Conservation (phyloP, 441 rosid genomes). For the Monsonia emarginata region DNA sequence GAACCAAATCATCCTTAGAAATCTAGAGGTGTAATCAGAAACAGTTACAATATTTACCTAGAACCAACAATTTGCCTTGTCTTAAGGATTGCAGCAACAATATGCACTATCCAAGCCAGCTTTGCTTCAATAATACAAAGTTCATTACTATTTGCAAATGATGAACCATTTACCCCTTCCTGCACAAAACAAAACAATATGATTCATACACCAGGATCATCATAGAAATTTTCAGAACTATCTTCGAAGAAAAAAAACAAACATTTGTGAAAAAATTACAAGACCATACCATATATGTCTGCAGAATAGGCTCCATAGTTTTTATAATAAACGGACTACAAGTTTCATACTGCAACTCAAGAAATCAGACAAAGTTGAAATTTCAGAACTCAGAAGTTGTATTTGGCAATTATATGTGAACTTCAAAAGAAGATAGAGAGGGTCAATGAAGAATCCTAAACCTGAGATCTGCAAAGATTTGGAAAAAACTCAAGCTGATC, state of each 20-base stretch:
- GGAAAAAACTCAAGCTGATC: slow-evolving; percentile 99
- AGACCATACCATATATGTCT: slow-evolving; percentile 65
- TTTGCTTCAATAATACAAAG: slow-evolving; percentile 82
- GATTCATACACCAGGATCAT: background rate
- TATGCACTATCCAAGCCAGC: slow-evolving; percentile 93
- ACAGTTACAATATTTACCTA: slow-evolving; percentile 43
- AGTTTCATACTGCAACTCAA: slow-evolving; percentile 72
- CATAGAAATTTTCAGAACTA: slow-evolving; percentile 6
- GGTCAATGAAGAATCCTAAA: slow-evolving; percentile 19
- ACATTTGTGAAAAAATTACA: slow-evolving; percentile 9
- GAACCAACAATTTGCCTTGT: slow-evolving; percentile 76
- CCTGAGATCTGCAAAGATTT: slow-evolving; percentile 96
- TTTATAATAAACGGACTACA: slow-evolving; percentile 67
- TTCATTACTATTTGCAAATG: slow-evolving; percentile 39
- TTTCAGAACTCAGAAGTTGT: no score
- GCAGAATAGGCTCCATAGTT: slow-evolving; percentile 90
- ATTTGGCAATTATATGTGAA: background rate
- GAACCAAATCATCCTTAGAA: background rate
- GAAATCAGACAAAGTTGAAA: slow-evolving; percentile 13
- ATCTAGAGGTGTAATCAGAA: background rate
- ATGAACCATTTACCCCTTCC: slow-evolving; percentile 68
- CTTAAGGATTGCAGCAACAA: slow-evolving; percentile 86
- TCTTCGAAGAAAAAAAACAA: slow-evolving; percentile 1
- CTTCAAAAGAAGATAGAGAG: slow-evolving; percentile 7
- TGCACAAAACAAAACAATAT: slow-evolving; percentile 24